phyloP scores from a whole-genome alignment of 371 early-diverging fungal species.

The Blakeslea trispora region DNA sequence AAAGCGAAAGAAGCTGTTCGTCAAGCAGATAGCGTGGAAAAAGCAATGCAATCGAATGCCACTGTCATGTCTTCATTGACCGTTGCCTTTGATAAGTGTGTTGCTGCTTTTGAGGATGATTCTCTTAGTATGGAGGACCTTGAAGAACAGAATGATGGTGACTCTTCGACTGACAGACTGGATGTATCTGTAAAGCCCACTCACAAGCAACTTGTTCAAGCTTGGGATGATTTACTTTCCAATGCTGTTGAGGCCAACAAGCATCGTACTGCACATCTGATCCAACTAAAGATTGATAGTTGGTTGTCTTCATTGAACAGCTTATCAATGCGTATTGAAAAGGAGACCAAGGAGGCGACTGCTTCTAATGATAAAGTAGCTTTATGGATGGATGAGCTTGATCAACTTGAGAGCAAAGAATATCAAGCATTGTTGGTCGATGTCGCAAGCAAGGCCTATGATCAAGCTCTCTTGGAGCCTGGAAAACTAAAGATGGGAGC shows the following conservation, averaged over 20 bases:
- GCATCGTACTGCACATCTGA: slow-evolving; percentile 9
- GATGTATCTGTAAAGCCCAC: slow-evolving; percentile 14
- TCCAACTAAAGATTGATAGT: slow-evolving; percentile 12
- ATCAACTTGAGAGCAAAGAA: slow-evolving; percentile 9
- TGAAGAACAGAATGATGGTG: slow-evolving; percentile 15
- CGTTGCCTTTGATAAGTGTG: slow-evolving; percentile 29
- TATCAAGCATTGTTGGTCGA: slow-evolving; percentile 10
- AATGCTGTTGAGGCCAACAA: slow-evolving; percentile 10
- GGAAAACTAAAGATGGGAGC: slow-evolving; percentile 5
- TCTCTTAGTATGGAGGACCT: slow-evolving; percentile 6
- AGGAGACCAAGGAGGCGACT: neutral
- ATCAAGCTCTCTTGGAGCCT: neutral
- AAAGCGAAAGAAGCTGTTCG: slow-evolving; percentile 31
- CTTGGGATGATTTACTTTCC: slow-evolving; percentile 15
- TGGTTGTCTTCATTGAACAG: slow-evolving; percentile 7
- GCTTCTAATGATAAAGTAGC: slow-evolving; percentile 5
- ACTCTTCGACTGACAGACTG: slow-evolving; percentile 13
- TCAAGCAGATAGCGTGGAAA: slow-evolving; percentile 30
- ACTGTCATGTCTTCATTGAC: slow-evolving; percentile 22
- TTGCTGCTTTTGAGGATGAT: slow-evolving; percentile 22
- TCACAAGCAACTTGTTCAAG: slow-evolving; percentile 18
- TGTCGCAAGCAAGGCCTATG: slow-evolving; percentile 5
- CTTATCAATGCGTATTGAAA: neutral
- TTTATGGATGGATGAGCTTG: slow-evolving; percentile 1
- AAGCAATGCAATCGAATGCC: slow-evolving; percentile 30